Evolutionary conservation across 108 stramenopile genomes (phyloP).

Genomic region (Fragilaria radians): DNA sequence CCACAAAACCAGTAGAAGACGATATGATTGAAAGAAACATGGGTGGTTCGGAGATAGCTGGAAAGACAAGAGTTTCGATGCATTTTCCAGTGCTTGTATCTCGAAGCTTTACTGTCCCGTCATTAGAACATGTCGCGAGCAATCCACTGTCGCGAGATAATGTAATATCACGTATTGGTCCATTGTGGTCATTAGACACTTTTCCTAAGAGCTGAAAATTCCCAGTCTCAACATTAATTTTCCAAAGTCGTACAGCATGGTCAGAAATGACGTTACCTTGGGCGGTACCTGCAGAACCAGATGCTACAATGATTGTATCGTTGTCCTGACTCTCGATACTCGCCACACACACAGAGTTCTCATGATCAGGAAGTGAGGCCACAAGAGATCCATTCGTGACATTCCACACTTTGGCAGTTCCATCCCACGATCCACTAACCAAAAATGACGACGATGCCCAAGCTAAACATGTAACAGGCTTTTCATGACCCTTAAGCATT

Average conservation of each 20-base stretch:
- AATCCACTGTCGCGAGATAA: slow-evolving; percentile 11
- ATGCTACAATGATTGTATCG: slow-evolving; percentile 33
- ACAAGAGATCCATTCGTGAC: slow-evolving; percentile 25
- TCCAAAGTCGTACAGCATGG: slow-evolving; percentile 70
- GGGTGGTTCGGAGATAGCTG: slow-evolving; percentile 43
- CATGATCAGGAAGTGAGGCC: slow-evolving; percentile 61
- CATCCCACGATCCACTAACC: slow-evolving; percentile 82
- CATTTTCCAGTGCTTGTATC: slow-evolving; percentile 64
- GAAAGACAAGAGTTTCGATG: slow-evolving; percentile 51
- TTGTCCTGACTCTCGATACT: slow-evolving; percentile 33
- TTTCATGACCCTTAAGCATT: slow-evolving; percentile 63
- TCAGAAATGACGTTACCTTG: slow-evolving; percentile 54
- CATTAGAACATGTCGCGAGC: slow-evolving; percentile 85
- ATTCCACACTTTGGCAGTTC: slow-evolving; percentile 81
- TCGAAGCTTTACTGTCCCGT: slow-evolving; percentile 90
- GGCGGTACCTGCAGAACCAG: slow-evolving; percentile 73
- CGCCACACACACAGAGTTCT: slow-evolving; percentile 75
- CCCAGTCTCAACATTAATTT: slow-evolving; percentile 28
- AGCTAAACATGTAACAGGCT: slow-evolving; percentile 71
- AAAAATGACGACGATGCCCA: slow-evolving; percentile 33
- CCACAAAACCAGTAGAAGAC: slow-evolving; percentile 25
- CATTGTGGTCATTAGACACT: slow-evolving; percentile 72
- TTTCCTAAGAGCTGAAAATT: slow-evolving; percentile 20
- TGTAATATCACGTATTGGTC: slow-evolving; percentile 72
- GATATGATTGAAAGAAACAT: slow-evolving; percentile 62